These are phyloP conservation scores for Harrya chromipes DNA, from an alignment of 768 basidiomycete species.

Conservation along the genomic window DNA sequence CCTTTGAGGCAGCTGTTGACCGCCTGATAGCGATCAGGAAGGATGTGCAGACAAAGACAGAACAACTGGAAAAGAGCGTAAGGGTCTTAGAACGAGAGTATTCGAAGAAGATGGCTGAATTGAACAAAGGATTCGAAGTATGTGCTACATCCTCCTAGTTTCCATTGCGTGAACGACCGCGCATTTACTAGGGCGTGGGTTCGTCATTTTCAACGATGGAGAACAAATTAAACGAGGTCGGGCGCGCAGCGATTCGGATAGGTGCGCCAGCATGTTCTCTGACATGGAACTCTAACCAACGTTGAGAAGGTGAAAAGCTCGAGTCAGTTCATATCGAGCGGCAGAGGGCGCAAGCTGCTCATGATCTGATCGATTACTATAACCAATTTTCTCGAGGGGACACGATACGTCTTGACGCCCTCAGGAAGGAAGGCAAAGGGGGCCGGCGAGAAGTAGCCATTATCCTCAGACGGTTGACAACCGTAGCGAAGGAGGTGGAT, in stretches of 20 bases:
- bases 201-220: slow-evolving; percentile 90
- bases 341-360: slow-evolving; percentile 90
- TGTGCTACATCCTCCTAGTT: slow-evolving; percentile 18
- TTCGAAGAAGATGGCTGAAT: slow-evolving; percentile 88
- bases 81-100: slow-evolving; percentile 89
- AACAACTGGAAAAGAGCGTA: slow-evolving; percentile 91
- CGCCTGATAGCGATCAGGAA: slow-evolving; percentile 81
- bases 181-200: slow-evolving; percentile 65
- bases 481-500: slow-evolving; percentile 92
- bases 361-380: slow-evolving; percentile 91
- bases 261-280: slow-evolving; percentile 41
- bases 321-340: slow-evolving; percentile 92
- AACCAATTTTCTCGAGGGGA: slow-evolving; percentile 87
- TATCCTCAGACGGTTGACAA: slow-evolving; percentile 77
- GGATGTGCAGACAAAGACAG: slow-evolving; percentile 87
- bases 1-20: slow-evolving; percentile 91
- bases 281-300: slow-evolving; percentile 3
- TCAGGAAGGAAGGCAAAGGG: slow-evolving; percentile 85
- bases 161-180: background rate
- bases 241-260: slow-evolving; percentile 90
- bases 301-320: slow-evolving; percentile 78
- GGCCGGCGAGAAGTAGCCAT: slow-evolving; percentile 88
- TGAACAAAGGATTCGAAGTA: slow-evolving; percentile 94
- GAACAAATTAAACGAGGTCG: slow-evolving; percentile 86
- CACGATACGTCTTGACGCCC: slow-evolving; percentile 65